Percentiles rank a stretch among this genome's conserved stretches.
phyloP scores from a whole-genome alignment of 805 yeast genomes.

The Myxozyma monticola region DNA sequence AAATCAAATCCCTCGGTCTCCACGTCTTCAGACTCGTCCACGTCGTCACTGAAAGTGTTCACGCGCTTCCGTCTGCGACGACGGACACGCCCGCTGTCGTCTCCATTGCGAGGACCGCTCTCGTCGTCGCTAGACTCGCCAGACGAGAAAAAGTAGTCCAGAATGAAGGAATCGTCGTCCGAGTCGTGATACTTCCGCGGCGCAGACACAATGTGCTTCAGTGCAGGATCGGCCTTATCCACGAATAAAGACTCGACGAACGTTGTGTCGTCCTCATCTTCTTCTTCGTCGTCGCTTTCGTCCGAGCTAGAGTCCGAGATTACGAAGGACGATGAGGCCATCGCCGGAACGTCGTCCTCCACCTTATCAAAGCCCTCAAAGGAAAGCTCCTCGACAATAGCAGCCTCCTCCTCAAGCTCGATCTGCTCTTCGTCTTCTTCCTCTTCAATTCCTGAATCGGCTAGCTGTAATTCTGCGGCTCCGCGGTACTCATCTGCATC shows the following conservation, averaged over 20 bases:
- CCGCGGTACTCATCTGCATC: constrained; percentile 57
- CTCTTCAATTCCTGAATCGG: constrained; percentile 31
- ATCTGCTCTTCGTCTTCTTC: constrained; percentile 42
- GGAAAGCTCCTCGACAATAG: constrained; percentile 31
- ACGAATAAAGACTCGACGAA: constrained; percentile 33
- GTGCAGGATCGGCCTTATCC: constrained; percentile 33
- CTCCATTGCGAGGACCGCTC: constrained; percentile 21
- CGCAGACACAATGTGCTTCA: constrained; percentile 32
- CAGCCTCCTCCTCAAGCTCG: constrained; percentile 39
- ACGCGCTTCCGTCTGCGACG: constrained; percentile 16
- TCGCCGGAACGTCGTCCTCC: constrained; percentile 6
- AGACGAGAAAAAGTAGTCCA: constrained; percentile 70
- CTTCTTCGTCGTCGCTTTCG: constrained; percentile 35
- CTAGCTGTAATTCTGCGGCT: constrained; percentile 39
- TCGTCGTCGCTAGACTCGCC: constrained; percentile 38
- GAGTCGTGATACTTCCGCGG: constrained; percentile 35
- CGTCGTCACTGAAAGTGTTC: constrained; percentile 19
- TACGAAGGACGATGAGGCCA: constrained; percentile 15
- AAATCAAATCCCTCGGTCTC: constrained; percentile 18
- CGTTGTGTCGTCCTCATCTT: constrained; percentile 26
- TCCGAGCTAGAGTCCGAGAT: constrained; percentile 35
- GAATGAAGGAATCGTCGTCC: constrained; percentile 67
- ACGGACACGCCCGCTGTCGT: constrained; percentile 14
- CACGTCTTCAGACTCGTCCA: constrained; percentile 31
- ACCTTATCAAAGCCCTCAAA: constrained; percentile 12